These are phyloP conservation scores for Trametes versicolor DNA, from an alignment of 1,284 basidiomycete species.

Conservation along the genomic window DNA sequence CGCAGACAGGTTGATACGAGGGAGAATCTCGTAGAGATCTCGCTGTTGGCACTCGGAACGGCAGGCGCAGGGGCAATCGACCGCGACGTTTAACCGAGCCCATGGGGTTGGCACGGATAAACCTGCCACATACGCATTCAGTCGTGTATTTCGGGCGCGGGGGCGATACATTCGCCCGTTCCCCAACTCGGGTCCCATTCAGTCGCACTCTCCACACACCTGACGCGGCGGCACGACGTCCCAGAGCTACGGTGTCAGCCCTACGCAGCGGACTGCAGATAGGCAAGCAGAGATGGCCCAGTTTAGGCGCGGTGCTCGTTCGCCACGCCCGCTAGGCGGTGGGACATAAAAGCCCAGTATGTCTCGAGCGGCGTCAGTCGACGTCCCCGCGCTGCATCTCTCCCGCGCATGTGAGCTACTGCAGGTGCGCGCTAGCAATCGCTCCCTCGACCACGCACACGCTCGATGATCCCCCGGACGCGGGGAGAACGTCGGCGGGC, in stretches of 20 bases:
- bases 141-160: conserved; percentile 8
- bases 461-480: conserved; percentile 16
- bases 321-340: conserved; percentile 30
- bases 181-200: conserved; percentile 11
- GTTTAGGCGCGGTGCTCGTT: conserved; percentile 21
- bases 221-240: conserved; percentile 3
- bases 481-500: conserved; percentile 23
- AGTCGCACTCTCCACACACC: conserved; percentile 11
- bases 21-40: conserved; percentile 37
- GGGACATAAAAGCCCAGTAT: conserved; percentile 41
- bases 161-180: not conserved
- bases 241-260: conserved; percentile 15
- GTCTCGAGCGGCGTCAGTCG: conserved; percentile 31
- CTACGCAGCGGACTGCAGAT: conserved; percentile 22
- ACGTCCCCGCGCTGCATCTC: conserved; percentile 28
- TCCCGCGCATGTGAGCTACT: conserved; percentile 25
- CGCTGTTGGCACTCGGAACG: conserved; percentile 32
- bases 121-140: conserved; percentile 36
- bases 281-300: conserved; percentile 14
- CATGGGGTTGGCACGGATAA: conserved; percentile 39
- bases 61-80: conserved; percentile 26
- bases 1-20: conserved; percentile 21
- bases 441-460: conserved; percentile 18
- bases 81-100: conserved; percentile 42
- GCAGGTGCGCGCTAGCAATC: conserved; percentile 15